phyloP scores from a whole-genome alignment of 352 stramenopile species.

The Phytophthora vignae region DNA sequence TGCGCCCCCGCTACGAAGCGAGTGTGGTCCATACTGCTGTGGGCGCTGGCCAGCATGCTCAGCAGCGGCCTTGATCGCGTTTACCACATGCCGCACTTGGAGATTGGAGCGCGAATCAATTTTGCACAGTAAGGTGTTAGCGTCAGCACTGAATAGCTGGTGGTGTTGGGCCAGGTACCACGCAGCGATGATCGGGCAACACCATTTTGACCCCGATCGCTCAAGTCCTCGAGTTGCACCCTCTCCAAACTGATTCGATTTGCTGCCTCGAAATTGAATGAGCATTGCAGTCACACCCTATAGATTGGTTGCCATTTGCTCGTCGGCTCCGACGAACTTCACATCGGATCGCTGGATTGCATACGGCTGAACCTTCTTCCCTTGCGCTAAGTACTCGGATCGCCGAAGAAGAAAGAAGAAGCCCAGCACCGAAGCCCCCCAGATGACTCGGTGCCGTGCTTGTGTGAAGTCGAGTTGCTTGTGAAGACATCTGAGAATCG shows the following conservation, averaged over 20 bases:
- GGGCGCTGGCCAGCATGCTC: background rate
- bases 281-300: background rate
- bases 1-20: no score
- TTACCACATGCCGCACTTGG: no score
- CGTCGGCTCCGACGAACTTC: background rate
- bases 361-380: background rate
- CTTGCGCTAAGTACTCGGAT: background rate
- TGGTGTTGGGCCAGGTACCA: background rate
- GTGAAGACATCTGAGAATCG: background rate
- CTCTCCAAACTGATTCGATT: conserved; percentile 9
- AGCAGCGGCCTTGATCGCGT: no score
- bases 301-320: background rate
- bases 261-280: conserved; percentile 5
- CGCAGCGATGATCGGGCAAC: background rate
- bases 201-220: background rate
- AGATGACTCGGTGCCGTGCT: conserved; percentile 11
- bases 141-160: no score
- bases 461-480: background rate
- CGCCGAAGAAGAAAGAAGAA: conserved; percentile 9
- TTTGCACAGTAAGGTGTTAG: no score
- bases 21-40: no score
- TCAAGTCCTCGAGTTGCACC: background rate
- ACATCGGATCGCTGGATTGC: conserved; percentile 1
- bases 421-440: background rate
- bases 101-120: no score